These are phyloP conservation scores for Pseudocercospora macadamiae DNA, from an alignment of 2,329 filamentous ascomycete species.

Conservation along the genomic window DNA sequence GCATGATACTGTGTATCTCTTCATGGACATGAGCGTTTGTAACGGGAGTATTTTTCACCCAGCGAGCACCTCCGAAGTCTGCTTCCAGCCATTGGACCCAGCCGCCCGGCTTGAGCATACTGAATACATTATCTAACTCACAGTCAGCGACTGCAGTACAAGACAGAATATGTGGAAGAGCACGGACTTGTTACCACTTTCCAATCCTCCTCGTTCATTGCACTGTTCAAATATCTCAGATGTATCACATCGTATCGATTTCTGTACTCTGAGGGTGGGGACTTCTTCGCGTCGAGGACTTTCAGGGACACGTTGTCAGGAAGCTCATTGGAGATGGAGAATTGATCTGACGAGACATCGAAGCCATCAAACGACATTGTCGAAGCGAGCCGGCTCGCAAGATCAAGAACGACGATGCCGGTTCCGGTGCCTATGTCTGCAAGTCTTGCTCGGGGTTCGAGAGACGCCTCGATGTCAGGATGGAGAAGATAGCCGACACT, in stretches of 20 bases:
- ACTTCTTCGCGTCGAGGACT: constrained; percentile 4
- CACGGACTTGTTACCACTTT: constrained; percentile 4
- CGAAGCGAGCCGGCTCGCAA: neutral
- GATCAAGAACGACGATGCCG: constrained; percentile 7
- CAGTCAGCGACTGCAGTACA: too few species aligned
- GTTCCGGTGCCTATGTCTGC: constrained; percentile 11
- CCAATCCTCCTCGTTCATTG: constrained; percentile 6
- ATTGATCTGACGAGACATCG: constrained; percentile 3
- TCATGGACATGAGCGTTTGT: constrained; percentile 2
- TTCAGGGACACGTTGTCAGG: constrained; percentile 3
- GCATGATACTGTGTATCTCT: constrained; percentile 4
- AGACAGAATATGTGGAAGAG: too few species aligned
- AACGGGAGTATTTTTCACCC: neutral
- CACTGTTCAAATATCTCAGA: constrained; percentile 1
- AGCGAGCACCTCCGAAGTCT: constrained; percentile 6
- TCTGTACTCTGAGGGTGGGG: neutral
- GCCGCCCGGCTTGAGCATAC: constrained; percentile 1
- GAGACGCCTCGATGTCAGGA: neutral
- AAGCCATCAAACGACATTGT: constrained; percentile 1
- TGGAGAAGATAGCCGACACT: constrained; percentile 8
- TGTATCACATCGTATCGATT: constrained; percentile 11
- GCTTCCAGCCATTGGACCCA: constrained; percentile 7
- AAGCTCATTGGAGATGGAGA: neutral
- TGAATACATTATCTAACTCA: neutral
- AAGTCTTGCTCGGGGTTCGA: neutral